These are phyloP conservation scores for Cryptococcus neoformans DNA, from an alignment of 1,284 basidiomycete species.

Conservation along the genomic window DNA sequence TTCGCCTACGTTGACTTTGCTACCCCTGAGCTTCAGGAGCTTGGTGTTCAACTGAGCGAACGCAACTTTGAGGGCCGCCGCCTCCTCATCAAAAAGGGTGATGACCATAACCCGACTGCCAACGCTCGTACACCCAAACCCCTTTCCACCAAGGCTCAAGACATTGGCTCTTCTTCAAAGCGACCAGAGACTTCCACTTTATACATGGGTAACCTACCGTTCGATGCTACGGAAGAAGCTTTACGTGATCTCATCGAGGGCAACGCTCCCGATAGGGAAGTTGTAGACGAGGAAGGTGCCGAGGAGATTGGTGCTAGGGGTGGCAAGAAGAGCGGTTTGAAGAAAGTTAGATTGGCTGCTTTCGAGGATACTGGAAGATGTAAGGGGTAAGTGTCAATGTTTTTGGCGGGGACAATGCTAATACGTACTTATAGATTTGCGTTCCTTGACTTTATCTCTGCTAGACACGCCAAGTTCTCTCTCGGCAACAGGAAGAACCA, in stretches of 20 bases:
- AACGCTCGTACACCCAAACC: constrained; percentile 49
- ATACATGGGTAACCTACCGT: constrained; percentile 52
- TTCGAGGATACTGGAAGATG: constrained; percentile 93
- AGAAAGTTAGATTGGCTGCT: constrained; percentile 87
- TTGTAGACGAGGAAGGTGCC: constrained; percentile 34
- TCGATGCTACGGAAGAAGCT: constrained; percentile 74
- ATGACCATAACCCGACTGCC: constrained; percentile 55
- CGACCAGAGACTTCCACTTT: constrained; percentile 37
- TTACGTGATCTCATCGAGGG: constrained; percentile 55
- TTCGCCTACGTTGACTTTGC: constrained; percentile 97
- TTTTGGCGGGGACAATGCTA: neutral
- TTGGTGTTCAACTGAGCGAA: constrained; percentile 79
- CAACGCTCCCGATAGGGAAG: constrained; percentile 32
- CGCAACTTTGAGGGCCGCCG: constrained; percentile 77
- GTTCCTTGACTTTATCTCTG: constrained; percentile 85
- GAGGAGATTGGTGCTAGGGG: constrained; percentile 27
- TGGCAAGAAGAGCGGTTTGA: constrained; percentile 63
- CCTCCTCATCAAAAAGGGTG: constrained; percentile 88
- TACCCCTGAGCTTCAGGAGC: constrained; percentile 65
- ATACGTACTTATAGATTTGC: constrained; percentile 64
- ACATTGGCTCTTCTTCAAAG: constrained; percentile 44
- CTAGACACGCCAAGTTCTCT: constrained; percentile 73
- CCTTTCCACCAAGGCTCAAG: constrained; percentile 49
- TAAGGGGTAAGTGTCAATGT: constrained; percentile 69
- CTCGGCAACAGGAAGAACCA: constrained; percentile 83